Evolutionary conservation across 2,329 filamentous ascomycete species (phyloP), one percentile per base, ranked within the genome.

Genomic region (Chaetothyriales sp.): DNA sequence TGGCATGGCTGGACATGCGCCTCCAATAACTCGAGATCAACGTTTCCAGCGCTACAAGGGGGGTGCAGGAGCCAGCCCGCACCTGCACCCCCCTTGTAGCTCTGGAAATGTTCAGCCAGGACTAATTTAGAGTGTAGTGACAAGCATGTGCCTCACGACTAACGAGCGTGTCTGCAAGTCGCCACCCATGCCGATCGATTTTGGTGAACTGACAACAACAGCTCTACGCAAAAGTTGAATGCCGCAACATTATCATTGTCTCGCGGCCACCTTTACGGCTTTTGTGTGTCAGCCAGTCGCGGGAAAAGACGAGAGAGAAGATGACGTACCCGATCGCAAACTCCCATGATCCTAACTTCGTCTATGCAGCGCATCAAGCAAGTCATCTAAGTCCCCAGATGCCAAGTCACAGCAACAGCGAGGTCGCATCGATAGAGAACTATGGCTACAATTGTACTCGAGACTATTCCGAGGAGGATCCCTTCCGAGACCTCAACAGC

Each of bases 241-340:
- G 52, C 52, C 44, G 52, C 52, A 48, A 54, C 52, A 51, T 48
- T 54, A 54, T 54, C 52, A 54, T 54, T 54, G 52, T 51, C 51
- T 51, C 18, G 44, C 44, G 20, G 44, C 47, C 51, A 50, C 51
- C 51, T 50, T 50, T 3, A 50, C 51, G 47, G 40, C 51, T 40
- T 53, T 43, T 47, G 51, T 48, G 51, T 48, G 52, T 48, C 51
- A 53, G 51, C 47, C 48, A 50, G 48, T 47, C 48, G 47, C 52
- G 52, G 48, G 48, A 48, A 50, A 51, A 51, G 48, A 51, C 48
- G 51, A 19, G 43, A 54, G 48, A 51, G 48, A 51, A 51, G 44
- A 54, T 54, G 52, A 54, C 52, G 44, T 54, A 48, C 44, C 48
- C 52, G 44, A 33, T 51, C 48, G 44, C 48, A 54, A 48, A 54